Base-by-base conservation (phyloP, 768 basidiomycete species). In the Candolleomyces eurysporus region DNA sequence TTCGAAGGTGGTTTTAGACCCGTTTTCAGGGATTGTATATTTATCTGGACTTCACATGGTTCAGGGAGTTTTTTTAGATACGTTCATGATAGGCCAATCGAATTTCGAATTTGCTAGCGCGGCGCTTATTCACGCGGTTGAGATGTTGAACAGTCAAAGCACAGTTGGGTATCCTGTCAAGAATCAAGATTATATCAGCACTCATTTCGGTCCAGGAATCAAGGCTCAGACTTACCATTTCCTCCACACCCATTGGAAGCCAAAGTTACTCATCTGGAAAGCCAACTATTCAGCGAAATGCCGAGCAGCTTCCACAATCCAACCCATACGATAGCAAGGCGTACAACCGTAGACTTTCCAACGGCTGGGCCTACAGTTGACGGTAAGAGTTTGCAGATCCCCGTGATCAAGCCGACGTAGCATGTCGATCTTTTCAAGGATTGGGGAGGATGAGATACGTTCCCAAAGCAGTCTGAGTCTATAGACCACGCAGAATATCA, bases 161-260 rank as follows among this genome's bases (percentile, higher is more conserved):
- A 32, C 98, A 78, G 75, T 98, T 96, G 2, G 90, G 88, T 14
- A 94, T 78, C 96, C 96, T 98, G 57, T 6, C 64, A 19, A 26
- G 26, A 26, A 26, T 26, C 26, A 26, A 39, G 55, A 51, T 26
- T 21, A 45, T 40, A 7, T 45, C 17, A 64, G 26, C 9, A 55
- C n/a, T 63, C 48, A 22, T 55, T 49, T 40, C 19, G 4, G 17
- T 36, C 2, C n/a, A 26, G 26, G n/a, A n/a, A n/a, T n/a, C n/a
- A n/a, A n/a, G n/a, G n/a, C n/a, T n/a, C n/a, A n/a, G n/a, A n/a
- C n/a, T n/a, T n/a, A n/a, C n/a, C n/a, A n/a, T n/a, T n/a, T n/a
- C n/a, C n/a, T n/a, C n/a, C n/a, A n/a, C 14, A 97, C 94, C 97
- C 97, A 98, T 68, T 90, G 88, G 76, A 98, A 99, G 26, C 88